Base-by-base conservation (phyloP, 768 basidiomycete genomes). In the Lentinula detonsa region DNA sequence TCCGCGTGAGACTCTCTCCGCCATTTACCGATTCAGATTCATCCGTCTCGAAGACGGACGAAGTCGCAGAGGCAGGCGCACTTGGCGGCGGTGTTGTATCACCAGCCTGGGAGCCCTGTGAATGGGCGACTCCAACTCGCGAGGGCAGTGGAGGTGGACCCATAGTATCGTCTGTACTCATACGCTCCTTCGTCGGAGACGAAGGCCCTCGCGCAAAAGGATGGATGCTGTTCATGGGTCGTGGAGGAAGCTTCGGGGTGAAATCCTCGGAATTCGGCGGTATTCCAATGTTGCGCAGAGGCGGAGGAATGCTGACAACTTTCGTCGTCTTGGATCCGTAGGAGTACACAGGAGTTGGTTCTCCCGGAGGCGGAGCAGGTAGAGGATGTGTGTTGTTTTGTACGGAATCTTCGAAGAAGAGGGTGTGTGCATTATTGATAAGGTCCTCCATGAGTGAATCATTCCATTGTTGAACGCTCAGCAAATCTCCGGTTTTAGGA, bases 361-460 rank as follows among this genome's bases (percentile, higher is more conserved):
- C 88, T 21, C 85, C 86, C 13, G 79, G 68, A 18, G 90, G 89
- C 3, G 88, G 86, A 2, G 88, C 86, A 4, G 91, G 87, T 51
- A 91, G 76, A 13, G 90, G 88, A 5, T 89, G 87, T 4, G 88
- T 49, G 59, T 59, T 42, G 18, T 40, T 33, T 35, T 53, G 9
- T 31, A 8, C 68, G 66, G 55, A 23, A 52, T 70, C 70, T 11
- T 87, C 83, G 59, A 88, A 86, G 68, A 91, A 93, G 15, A 96
- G 77, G 15, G 84, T 71, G 60, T 81, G 76, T 0, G 85, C 80
- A 70, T 91, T 80, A 23, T 76, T 81, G 65, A 97, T 93, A 34
- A 97, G 73, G 70, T 95, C 92, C 69, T 95, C 94, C 83, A 95
- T 88, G 15, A 95, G 73, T 0, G 76, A 72, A 61, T 81, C 81